Evolutionary conservation across 306 rosid genomes (phyloP).

Genomic region (Sindora glabra): DNA sequence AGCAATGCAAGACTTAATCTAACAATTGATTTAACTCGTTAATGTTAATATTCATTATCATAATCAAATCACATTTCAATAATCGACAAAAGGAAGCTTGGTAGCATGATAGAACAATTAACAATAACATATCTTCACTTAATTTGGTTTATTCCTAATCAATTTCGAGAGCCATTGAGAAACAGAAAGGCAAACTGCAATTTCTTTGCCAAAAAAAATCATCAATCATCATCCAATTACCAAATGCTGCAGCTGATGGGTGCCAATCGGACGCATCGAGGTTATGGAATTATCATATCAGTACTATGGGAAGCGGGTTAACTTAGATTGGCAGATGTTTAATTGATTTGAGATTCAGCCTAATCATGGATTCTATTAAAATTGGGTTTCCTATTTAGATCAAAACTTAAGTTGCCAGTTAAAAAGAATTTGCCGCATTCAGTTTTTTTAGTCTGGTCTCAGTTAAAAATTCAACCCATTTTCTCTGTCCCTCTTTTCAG

Average conservation of each 20-base stretch:
- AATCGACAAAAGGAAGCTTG: background rate
- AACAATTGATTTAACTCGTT: too few relatives aligned
- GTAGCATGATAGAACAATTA: slow-evolving; percentile 1
- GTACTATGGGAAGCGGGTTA: background rate
- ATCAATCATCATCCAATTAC: background rate
- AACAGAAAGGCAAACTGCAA: background rate
- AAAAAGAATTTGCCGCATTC: background rate
- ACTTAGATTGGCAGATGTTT: too few relatives aligned
- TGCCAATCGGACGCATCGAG: background rate
- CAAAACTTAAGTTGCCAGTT: background rate
- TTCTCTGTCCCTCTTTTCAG: background rate
- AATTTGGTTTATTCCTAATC: too few relatives aligned
- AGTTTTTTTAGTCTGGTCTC: background rate
- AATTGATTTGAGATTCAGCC: background rate
- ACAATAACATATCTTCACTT: too few relatives aligned
- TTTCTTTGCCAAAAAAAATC: background rate
- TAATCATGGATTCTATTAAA: background rate
- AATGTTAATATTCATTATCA: background rate
- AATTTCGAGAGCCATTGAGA: too few relatives aligned
- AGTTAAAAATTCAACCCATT: background rate
- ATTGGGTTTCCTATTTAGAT: background rate
- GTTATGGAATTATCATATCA: background rate
- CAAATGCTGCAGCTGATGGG: background rate
- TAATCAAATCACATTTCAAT: too few relatives aligned
- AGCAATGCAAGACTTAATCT: background rate